Base-by-base conservation (phyloP, 1,284 basidiomycete species). In the Afroboletus lepidellus region DNA sequence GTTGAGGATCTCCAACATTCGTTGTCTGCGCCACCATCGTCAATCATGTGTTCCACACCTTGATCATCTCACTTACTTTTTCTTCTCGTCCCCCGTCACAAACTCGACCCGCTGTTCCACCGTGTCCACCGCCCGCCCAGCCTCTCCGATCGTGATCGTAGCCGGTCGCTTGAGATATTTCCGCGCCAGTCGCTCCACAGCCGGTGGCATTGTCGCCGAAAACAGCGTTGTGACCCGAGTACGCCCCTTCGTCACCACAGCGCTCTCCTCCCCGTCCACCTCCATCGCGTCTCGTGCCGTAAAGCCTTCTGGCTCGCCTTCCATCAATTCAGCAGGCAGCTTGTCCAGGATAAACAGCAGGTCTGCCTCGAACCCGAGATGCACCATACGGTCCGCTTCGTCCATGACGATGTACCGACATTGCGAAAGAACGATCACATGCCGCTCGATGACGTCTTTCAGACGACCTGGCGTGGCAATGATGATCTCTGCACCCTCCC, bases 361-460 rank as follows among this genome's bases (percentile, higher is more conserved):
- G 67, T 96, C 94, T 15, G 82, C 83, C 70, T 99, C 97, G 71
- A 98, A 99, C 11, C 97, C 97, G 29, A 99, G 84, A 66, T 97
- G 88, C 52, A 99, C 94, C 96, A 99, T 98, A 50, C 95, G 84
- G 71, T 99, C 96, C 18, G 97, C 97, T 76, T 99, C 96, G 71
- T 99, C 97, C 94, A 99, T 96, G 57, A 99, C 95, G 48, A 99
- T 87, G 67, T 98, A 99, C 1, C 92, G 92, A 72, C 96, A 98
- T 72, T 99, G 96, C 5, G 89, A 89, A 46, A 99, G 81, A 33
- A 99, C 95, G 32, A 99, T 79, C 44, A 98, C 92, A 68, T 92
- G 93, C 43, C 94, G 84, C 73, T 99, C 96, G 55, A 99, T 87
- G 58, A 98, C 92, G 70, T 99, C 97, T 72, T 97, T 96, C 41